These are phyloP conservation scores for Chaetomium cochliodes DNA, from an alignment of 495 filamentous ascomycete genomes.

Conservation along the genomic window DNA sequence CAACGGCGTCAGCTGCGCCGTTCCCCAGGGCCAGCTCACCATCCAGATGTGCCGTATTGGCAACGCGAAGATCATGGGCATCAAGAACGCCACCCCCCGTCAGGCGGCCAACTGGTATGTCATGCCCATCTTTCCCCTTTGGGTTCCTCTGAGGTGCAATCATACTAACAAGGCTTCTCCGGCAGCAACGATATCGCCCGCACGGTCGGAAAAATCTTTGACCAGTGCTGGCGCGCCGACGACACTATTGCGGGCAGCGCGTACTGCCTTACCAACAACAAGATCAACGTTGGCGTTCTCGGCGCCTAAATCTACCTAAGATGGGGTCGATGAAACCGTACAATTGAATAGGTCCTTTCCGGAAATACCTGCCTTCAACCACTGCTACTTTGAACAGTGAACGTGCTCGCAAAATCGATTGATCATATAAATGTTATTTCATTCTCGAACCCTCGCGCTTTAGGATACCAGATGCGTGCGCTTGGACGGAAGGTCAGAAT, in stretches of 20 bases:
- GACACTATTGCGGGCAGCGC: conserved; percentile 1
- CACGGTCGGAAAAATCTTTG: conserved; percentile 1
- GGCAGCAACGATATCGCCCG: conserved; percentile 11
- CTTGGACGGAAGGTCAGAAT: too few species aligned
- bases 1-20: not conserved
- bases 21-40: not conserved
- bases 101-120: conserved; percentile 9
- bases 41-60: not conserved
- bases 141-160: not conserved
- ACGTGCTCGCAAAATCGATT: too few species aligned
- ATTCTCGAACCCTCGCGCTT: too few species aligned
- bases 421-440: too few species aligned
- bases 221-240: conserved; percentile 8
- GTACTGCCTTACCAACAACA: conserved; percentile 2
- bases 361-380: too few species aligned
- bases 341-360: too few species aligned
- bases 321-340: too few species aligned
- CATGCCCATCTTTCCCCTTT: not conserved
- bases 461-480: too few species aligned
- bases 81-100: not conserved
- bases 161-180: not conserved
- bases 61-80: not conserved
- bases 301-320: too few species aligned
- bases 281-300: not conserved
- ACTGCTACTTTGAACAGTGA: too few species aligned